Conservation (phyloP, 371 early-diverging fungal species). For the Apophysomyces sp. region DNA sequence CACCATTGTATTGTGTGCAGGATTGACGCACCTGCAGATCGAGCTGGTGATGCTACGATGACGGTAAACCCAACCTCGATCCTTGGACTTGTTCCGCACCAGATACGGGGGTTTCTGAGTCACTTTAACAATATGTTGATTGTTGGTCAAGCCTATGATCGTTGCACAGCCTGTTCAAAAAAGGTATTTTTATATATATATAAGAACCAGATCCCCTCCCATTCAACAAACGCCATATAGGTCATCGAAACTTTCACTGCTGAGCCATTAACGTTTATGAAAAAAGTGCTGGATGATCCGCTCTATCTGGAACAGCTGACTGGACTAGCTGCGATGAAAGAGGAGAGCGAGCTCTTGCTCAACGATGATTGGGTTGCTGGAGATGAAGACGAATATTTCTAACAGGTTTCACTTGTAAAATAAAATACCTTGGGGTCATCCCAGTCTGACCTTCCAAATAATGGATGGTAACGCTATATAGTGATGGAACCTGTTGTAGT, state of each 20-base stretch:
- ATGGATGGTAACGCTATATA: too few species aligned
- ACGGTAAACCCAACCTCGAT: constrained; percentile 20
- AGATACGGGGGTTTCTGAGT: constrained; percentile 88
- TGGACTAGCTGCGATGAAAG: constrained; percentile 75
- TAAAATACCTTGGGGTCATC: too few species aligned
- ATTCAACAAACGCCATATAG: constrained; percentile 7
- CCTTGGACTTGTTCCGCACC: constrained; percentile 86
- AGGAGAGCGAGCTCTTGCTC: constrained; percentile 66
- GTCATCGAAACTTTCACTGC: constrained; percentile 63
- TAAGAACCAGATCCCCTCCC: not conserved
- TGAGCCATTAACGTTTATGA: constrained; percentile 71
- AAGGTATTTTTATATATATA: constrained; percentile 32
- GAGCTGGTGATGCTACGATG: constrained; percentile 4
- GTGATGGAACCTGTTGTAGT: too few species aligned
- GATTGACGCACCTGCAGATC: constrained; percentile 38
- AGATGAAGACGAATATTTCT: constrained; percentile 43
- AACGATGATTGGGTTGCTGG: constrained; percentile 61
- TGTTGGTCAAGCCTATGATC: constrained; percentile 83
- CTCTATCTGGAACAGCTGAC: constrained; percentile 80
- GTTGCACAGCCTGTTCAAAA: constrained; percentile 91
- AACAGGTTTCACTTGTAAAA: too few species aligned
- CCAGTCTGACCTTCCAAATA: too few species aligned
- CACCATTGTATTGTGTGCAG: too few species aligned
- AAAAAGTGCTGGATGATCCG: constrained; percentile 70
- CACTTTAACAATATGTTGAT: constrained; percentile 83